These are phyloP conservation scores for Penicillium aurantiogriseum DNA, from an alignment of 2,329 filamentous ascomycete genomes.

Conservation along the genomic window DNA sequence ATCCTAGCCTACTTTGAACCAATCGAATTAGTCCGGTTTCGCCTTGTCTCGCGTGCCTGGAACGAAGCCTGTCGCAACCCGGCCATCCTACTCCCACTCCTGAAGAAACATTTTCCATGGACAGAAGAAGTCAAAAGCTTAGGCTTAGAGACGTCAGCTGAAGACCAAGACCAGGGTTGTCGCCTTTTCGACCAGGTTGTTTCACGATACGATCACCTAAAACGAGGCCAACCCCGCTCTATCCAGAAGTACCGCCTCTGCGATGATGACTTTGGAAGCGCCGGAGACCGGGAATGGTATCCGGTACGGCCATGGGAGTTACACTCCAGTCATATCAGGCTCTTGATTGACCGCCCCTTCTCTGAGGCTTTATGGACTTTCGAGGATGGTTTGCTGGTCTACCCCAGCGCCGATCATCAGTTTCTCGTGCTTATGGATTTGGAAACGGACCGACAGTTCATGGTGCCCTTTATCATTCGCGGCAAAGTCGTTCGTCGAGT, in stretches of 20 bases:
- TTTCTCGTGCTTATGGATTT: conserved; percentile 52
- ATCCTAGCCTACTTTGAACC: conserved; percentile 52
- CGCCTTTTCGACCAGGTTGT: conserved; percentile 51
- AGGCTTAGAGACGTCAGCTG: background rate
- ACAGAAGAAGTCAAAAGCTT: conserved; percentile 54
- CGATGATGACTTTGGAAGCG: conserved; percentile 35
- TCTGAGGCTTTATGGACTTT: conserved; percentile 54
- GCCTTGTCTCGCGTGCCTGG: conserved; percentile 54
- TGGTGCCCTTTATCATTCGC: conserved; percentile 53
- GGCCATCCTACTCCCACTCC: conserved; percentile 48
- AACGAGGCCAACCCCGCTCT: conserved; percentile 48
- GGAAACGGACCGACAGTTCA: conserved; percentile 42
- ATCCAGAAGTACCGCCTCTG: conserved; percentile 48
- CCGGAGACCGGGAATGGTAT: conserved; percentile 41
- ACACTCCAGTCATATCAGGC: conserved; percentile 38
- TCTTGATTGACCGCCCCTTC: conserved; percentile 37
- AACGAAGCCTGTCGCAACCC: conserved; percentile 51
- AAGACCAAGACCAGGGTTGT: conserved; percentile 16
- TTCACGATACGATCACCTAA: conserved; percentile 56
- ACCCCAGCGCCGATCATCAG: conserved; percentile 41
- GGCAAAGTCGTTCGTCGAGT: conserved; percentile 56
- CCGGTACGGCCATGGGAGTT: conserved; percentile 44
- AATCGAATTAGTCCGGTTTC: conserved; percentile 52
- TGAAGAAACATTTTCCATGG: conserved; percentile 54
- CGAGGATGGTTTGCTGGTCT: conserved; percentile 58